Base-by-base conservation (phyloP, 257 asterid species). In the Henckelia pumila region DNA sequence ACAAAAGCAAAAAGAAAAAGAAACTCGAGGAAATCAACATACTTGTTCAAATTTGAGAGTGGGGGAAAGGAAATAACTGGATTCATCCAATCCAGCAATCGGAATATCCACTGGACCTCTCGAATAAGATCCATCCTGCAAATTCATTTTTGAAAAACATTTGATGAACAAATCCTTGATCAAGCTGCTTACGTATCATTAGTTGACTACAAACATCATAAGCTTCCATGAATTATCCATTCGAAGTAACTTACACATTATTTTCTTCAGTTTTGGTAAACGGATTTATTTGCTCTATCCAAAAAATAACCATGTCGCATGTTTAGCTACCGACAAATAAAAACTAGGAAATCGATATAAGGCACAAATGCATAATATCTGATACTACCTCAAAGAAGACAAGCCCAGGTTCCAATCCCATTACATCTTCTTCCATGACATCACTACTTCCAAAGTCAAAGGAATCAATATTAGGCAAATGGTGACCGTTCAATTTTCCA, bases 81-180 rank as follows among this genome's bases (percentile, higher is more conserved):
- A 83, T 32, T 84, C 91, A 7, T 86, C 88, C 44, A 28, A 14
- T 69, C 78, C 99, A 70, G 91, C 85, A 64, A 94, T 73, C 4
- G 89, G 97, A 64, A 91, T 91, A 70, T 85, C 95, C 80, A 88
- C 81, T 4, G 97, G 97, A 59, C 99, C 99, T 78, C 99, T 91
- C 17, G 99, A 91, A 77, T 88, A 94, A 70, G 99, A 94, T 64
- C 99, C 96, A 82, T 94, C 99, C 99, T 94, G 94, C 74, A 84
- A 78, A 79, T 71, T 66, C 67, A 70, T 62, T 63, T 50, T 59
- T 26, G 28, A 67, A 56, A 30, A 30, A 24, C 52, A 25, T 60
- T 66, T 72, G 57, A 64, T 62, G 68, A 62, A 68, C n/a, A 61
- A 33, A 21, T 35, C 25, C 58, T 71, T 35, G 47, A 50, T 58